A percentile compares a stretch with the other conserved stretches of the same genome.
Conservation (phyloP, 2,329 filamentous ascomycete species). For the Chrysoporthe austroafricana region DNA sequence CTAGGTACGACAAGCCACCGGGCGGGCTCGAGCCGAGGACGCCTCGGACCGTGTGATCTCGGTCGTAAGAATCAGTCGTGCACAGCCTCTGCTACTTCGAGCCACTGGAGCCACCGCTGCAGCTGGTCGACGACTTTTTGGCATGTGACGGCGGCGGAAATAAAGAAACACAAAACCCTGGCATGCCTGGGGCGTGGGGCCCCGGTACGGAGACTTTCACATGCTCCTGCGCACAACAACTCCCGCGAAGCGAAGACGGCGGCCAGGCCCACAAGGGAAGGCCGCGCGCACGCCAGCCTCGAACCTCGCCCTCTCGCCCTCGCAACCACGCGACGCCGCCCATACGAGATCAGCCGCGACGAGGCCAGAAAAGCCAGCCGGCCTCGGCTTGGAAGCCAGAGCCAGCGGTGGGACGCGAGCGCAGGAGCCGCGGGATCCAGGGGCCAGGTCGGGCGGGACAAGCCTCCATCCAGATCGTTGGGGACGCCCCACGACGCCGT, state of each 20-base stretch:
- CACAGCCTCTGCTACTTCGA: not conserved
- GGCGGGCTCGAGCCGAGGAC: too few species aligned
- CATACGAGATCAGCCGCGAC: not conserved
- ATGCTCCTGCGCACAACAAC: not conserved
- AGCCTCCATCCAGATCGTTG: not conserved
- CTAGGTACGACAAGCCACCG: too few species aligned
- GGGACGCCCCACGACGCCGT: not conserved
- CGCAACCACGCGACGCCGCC: not conserved
- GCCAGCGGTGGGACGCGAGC: too few species aligned
- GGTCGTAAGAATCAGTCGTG: too few species aligned
- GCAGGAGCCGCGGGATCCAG: too few species aligned
- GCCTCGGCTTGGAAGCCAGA: not conserved
- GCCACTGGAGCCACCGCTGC: too few species aligned
- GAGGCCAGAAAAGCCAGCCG: not conserved
- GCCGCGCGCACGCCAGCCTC: not conserved
- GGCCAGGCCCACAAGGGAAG: not conserved
- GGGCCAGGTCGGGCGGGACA: not conserved
- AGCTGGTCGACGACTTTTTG: not conserved
- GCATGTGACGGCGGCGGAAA: not conserved
- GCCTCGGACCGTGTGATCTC: too few species aligned
- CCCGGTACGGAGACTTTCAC: slow-evolving; percentile 9
- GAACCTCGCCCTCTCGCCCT: not conserved
- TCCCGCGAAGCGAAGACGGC: not conserved
- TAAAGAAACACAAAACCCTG: not conserved
- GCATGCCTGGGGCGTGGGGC: not conserved